Evolutionary conservation across 2,329 filamentous ascomycete species (phyloP).

Genomic region (Phialocephala subalpina): DNA sequence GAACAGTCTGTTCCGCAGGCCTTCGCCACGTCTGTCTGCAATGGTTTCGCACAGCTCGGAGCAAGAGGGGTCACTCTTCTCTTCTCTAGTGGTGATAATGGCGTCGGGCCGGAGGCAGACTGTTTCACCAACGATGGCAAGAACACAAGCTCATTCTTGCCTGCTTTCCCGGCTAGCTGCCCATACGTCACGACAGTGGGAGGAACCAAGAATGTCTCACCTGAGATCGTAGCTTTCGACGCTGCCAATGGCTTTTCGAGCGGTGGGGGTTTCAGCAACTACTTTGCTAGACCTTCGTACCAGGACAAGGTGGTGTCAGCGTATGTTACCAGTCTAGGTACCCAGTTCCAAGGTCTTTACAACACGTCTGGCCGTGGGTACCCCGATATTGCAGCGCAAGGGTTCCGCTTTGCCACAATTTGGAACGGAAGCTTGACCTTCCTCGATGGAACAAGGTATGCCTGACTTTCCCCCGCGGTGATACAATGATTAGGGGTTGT

Average conservation of each 20-base stretch:
- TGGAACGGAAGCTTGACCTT: conserved; percentile 46
- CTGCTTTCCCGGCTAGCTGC: conserved; percentile 58
- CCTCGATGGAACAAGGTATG: conserved; percentile 54
- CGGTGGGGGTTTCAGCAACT: conserved; percentile 59
- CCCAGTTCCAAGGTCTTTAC: conserved; percentile 55
- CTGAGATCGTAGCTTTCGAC: conserved; percentile 42
- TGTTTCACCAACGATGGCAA: conserved; percentile 64
- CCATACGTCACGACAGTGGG: conserved; percentile 41
- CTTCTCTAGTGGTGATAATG: conserved; percentile 60
- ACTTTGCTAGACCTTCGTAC: conserved; percentile 55
- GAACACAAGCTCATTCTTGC: conserved; percentile 60
- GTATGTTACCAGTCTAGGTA: conserved; percentile 52
- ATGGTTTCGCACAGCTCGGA: conserved; percentile 60
- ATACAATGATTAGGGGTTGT: background rate
- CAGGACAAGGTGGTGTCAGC: conserved; percentile 51
- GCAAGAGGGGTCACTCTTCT: conserved; percentile 62
- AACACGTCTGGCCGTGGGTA: conserved; percentile 54
- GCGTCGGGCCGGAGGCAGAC: conserved; percentile 46
- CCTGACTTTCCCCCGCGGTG: too few species aligned
- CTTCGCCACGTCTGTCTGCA: conserved; percentile 62
- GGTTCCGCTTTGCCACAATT: conserved; percentile 59
- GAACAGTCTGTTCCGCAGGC: conserved; percentile 61
- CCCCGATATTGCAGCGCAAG: conserved; percentile 62
- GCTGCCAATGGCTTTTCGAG: conserved; percentile 41
- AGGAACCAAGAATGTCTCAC: conserved; percentile 32